Evolutionary conservation across 1,284 basidiomycete genomes (phyloP), one percentile per base, ranked within the genome.

Genomic region (Butyriboletus appendiculatus): DNA sequence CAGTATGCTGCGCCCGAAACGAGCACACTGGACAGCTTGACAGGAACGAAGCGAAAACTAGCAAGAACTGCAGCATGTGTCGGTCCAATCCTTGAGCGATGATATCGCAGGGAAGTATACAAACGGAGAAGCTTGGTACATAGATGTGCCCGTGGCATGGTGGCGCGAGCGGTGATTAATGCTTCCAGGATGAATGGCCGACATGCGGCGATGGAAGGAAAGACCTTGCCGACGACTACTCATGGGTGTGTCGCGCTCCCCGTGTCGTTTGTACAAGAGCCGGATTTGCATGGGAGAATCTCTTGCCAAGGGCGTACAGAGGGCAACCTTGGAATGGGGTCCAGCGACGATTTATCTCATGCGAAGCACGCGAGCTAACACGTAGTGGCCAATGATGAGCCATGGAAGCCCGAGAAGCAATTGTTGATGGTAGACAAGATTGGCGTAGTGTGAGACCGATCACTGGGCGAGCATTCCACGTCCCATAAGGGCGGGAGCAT

Each of bases 161-260:
- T 66, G 65, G 65, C 69, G 65, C 67, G 16, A 55, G 66, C 55
- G 59, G 66, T 62, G 67, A 70, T 69, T 64, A 67, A 71, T 44
- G 45, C 63, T 64, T 69, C 67, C 59, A 68, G 63, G 59, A 55
- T 51, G 52, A 62, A 68, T 60, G 57, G 53, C 45, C 62, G 52
- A 54, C 62, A 60, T 63, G 63, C 65, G 61, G 61, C 51, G 48
- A 56, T 54, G 63, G 57, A 65, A 61, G 60, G 52, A 68, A 56
- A 55, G 53, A 6, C 52, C 53, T 54, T 65, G 52, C 43, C 53
- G 52, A 62, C 53, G 52, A 58, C 47, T 40, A 35, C n/a, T 44
- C 16, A 22, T 24, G 30, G 35, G 48, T 20, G 45, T 48, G 39
- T 48, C 28, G 46, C 32, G 39, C 33, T 57, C 48, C 28, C 46